Conservation (phyloP, 768 basidiomycete species). For the Favolaschia claudopus region DNA sequence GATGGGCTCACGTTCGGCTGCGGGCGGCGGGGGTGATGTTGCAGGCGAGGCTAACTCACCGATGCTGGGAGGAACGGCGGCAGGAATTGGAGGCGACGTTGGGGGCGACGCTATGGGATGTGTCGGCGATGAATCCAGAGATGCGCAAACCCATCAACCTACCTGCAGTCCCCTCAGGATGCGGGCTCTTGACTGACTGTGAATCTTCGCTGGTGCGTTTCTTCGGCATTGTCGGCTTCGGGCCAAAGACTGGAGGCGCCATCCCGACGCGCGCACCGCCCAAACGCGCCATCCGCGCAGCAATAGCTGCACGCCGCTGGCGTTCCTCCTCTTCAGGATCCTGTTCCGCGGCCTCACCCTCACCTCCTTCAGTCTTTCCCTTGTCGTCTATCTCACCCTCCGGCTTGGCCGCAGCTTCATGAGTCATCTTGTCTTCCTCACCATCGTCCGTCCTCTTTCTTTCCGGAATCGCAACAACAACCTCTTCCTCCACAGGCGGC, state of each 20-base stretch:
- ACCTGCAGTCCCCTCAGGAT: slow-evolving; percentile 1
- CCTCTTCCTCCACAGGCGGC: slow-evolving; percentile 57
- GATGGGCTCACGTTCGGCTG: slow-evolving; percentile 1
- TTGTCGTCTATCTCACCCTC: slow-evolving; percentile 77
- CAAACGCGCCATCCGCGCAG: slow-evolving; percentile 91
- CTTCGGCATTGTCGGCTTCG: slow-evolving; percentile 37
- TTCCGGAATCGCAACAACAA: slow-evolving; percentile 86
- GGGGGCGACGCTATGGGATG: slow-evolving; percentile 11
- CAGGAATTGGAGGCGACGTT: slow-evolving; percentile 20
- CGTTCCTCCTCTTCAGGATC: slow-evolving; percentile 78
- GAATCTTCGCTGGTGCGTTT: slow-evolving; percentile 39
- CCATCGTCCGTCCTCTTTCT: slow-evolving; percentile 75
- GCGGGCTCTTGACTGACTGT: neutral
- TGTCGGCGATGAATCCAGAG: neutral
- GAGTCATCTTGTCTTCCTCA: slow-evolving; percentile 85
- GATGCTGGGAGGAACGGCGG: neutral
- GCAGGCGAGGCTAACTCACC: neutral
- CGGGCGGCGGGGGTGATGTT: neutral
- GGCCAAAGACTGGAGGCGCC: slow-evolving; percentile 75
- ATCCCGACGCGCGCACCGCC: slow-evolving; percentile 88
- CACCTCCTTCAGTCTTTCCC: slow-evolving; percentile 50
- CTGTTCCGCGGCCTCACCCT: slow-evolving; percentile 30
- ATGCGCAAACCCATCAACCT: too few species aligned
- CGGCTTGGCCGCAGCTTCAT: slow-evolving; percentile 92
- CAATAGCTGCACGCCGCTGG: slow-evolving; percentile 85